Evolutionary conservation across 2,329 filamentous ascomycete species (phyloP), one percentile per base, ranked within the genome.

Genomic region (Pseudocercospora fuligena): DNA sequence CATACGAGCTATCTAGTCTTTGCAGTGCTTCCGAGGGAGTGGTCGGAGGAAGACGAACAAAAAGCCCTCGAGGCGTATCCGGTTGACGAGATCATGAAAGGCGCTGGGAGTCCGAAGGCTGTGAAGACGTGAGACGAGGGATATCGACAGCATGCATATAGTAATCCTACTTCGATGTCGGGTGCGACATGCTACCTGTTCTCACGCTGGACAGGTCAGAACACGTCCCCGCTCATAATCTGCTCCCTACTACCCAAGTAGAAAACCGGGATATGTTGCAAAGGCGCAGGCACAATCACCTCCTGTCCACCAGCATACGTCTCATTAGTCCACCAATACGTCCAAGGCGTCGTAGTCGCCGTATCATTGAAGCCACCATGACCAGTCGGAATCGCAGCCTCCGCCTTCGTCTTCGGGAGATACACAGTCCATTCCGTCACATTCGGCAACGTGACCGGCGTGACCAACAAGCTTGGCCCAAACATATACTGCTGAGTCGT

Each of bases 1-100:
- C 95, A 99, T 80, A 99, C 95, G 0, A 95, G 92, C n/a, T 99
- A 99, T 78, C 86, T 99, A 4, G 91, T 96, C 4, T 99, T 99
- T 81, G 95, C 95, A 0, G 83, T 95, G 2, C 80, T 99, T 67
- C 94, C 95, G n/a, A 85, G 89, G 51, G 89, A 92, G 69, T 99
- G 95, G 95, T 89, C 84, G 0, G 90, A 88, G 40, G 91, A 91
- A 67, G 92, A 97, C 71, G 95, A 99, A 80, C 86, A 85, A 33
- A 85, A 31, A 21, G 68, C 66, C 19, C 56, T 40, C 21, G 61
- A 71, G 51, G 23, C 63, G 46, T 76, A 73, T n/a, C 69, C 65
- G 23, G 49, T 72, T 3, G 68, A 66, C 23, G 70, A 69, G 1
- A 67, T 68, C 27, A 68, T 72, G 70, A 68, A 61, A 43, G 67